Conservation (phyloP, 768 basidiomycete species). For the Tulasnella sp. region DNA sequence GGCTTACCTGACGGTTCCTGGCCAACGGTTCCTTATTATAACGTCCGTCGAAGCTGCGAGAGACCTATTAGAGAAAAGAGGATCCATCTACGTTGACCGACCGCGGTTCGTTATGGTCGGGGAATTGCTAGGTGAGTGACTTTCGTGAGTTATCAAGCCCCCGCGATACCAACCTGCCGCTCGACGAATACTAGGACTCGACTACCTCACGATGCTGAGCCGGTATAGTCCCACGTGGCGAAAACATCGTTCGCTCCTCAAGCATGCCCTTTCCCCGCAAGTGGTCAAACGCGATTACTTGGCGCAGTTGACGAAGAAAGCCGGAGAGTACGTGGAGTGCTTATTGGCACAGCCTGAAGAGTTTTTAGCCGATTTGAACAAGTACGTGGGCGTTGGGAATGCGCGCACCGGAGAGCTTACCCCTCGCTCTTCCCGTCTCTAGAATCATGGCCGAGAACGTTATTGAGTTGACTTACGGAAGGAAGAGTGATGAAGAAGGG, state of each 20-base stretch:
- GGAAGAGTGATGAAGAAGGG: not conserved
- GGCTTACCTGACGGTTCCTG: constrained; percentile 21
- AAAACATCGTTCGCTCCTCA: not conserved
- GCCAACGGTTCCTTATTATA: constrained; percentile 30
- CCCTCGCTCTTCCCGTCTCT: not conserved
- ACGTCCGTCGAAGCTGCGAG: constrained; percentile 30
- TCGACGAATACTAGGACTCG: not conserved
- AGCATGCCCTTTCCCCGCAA: not conserved
- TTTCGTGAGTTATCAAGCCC: not conserved
- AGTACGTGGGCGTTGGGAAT: not conserved
- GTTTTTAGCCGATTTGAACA: not conserved
- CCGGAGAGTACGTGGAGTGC: not conserved
- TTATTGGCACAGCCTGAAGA: not conserved
- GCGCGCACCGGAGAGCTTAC: too few species aligned
- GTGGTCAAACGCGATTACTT: not conserved
- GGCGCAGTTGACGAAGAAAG: not conserved
- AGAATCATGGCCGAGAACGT: not conserved
- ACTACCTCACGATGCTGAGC: not conserved
- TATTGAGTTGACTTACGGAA: not conserved
- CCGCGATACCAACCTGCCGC: not conserved
- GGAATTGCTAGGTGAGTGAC: not conserved
- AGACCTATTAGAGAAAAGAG: constrained; percentile 37
- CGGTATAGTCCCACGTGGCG: not conserved
- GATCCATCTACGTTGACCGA: constrained; percentile 34
- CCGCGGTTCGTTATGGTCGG: constrained; percentile 8